Base-by-base conservation (phyloP, 2,329 filamentous ascomycete species). In the Sclerotinia subarctica region DNA sequence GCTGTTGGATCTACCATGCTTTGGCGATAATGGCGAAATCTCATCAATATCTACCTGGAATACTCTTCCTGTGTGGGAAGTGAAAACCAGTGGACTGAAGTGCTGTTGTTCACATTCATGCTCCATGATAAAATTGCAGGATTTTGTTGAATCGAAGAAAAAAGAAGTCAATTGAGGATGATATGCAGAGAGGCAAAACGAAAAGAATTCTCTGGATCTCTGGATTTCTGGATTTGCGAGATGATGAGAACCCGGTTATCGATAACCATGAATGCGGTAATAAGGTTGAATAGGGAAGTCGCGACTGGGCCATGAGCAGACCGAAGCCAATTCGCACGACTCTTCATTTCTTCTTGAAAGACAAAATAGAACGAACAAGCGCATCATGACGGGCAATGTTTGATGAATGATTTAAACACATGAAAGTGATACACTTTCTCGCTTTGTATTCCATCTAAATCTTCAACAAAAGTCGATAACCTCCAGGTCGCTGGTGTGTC, bases 1-100 rank as follows among this genome's bases (percentile, higher is more conserved):
- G 26, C 64, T 66, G 24, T 47, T 51, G 7, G 56, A 44, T 53
- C 13, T 67, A 26, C 19, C 46, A 32, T 67, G 54, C 19, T 42
- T 62, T 10, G 56, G 56, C 11, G 67, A 66, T 35, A 67, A 60
- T 35, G 46, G 47, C 44, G 47, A 46, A 21, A 53, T 53, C 5
- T 46, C 35, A 6, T 70, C 62, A 24, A 54, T 51, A 68, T 64
- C 58, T 57, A 73, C 29, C 32, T 68, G 56, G 38, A 70, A 69
- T 17, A 70, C 46, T 35, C 68, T 66, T 32, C 70, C 67, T 21
- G 56, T 56, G 26, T 47, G 44, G n/a, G 65, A 68, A 17, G 69
- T 70, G 24, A 70, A 70, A 11, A 70, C 51, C 11, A 68, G 19
- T 6, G 67, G 67, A 10, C 47, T 51, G 47, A 58, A 60, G 26